Evolutionary conservation across 2,329 filamentous ascomycete genomes (phyloP).

Genomic region (Fusarium caatingaense): DNA sequence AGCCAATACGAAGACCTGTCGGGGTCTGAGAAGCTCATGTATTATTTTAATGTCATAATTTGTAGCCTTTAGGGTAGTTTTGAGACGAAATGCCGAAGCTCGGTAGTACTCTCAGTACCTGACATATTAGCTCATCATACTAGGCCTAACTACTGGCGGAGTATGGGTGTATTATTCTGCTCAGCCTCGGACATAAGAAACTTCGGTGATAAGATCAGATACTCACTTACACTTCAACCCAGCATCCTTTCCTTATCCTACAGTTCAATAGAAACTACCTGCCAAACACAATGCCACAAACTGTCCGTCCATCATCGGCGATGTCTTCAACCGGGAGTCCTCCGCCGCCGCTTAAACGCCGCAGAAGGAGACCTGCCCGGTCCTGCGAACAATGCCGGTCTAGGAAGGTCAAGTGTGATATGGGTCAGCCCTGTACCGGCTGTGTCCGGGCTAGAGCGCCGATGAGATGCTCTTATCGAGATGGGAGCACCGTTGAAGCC

Average conservation of each 20-base stretch:
- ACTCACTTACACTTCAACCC: constrained; percentile 21
- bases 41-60: neutral
- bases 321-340: constrained; percentile 12
- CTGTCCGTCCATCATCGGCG: constrained; percentile 4
- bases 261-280: neutral
- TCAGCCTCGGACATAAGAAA: constrained; percentile 4
- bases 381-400: constrained; percentile 46
- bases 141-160: no score
- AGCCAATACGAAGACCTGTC: neutral
- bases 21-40: no score
- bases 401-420: constrained; percentile 42
- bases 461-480: constrained; percentile 44
- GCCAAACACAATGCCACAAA: neutral
- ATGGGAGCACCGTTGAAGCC: constrained; percentile 18
- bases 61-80: neutral
- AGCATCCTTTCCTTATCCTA: neutral
- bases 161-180: neutral
- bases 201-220: constrained; percentile 36
- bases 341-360: constrained; percentile 35
- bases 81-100: neutral
- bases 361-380: constrained; percentile 40
- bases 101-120: no score
- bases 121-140: no score
- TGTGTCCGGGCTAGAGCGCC: constrained; percentile 42
- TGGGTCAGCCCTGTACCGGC: constrained; percentile 40